These are phyloP conservation scores for Mimosa pudica DNA, from an alignment of 306 rosid genomes.

Conservation along the genomic window DNA sequence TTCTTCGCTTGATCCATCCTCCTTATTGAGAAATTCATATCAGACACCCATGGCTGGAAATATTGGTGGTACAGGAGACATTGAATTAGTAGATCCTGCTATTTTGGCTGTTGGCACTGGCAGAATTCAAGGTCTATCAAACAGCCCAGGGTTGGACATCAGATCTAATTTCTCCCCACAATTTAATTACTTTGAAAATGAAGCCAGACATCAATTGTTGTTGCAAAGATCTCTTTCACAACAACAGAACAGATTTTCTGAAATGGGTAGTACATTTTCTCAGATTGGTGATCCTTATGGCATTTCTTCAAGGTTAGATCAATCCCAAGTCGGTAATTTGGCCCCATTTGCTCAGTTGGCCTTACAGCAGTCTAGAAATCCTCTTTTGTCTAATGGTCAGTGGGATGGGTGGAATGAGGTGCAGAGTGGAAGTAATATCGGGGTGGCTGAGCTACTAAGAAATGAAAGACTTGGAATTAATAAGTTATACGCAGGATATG, in stretches of 20 bases:
- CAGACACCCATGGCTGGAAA: conserved; percentile 65
- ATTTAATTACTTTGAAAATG: conserved; percentile 70
- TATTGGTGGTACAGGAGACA: conserved; percentile 61
- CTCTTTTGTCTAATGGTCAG: conserved; percentile 76
- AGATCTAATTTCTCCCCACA: conserved; percentile 73
- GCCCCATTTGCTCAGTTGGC: conserved; percentile 77
- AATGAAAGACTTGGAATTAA: conserved; percentile 88
- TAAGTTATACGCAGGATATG: conserved; percentile 81
- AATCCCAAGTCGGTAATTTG: conserved; percentile 65
- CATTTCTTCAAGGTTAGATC: conserved; percentile 83
- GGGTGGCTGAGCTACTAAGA: conserved; percentile 81
- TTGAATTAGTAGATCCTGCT: conserved; percentile 98
- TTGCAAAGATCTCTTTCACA: conserved; percentile 83
- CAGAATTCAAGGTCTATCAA: conserved; percentile 74
- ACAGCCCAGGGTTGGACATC: conserved; percentile 67
- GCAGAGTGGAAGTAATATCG: conserved; percentile 67
- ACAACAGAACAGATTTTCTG: conserved; percentile 82
- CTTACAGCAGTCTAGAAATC: conserved; percentile 74
- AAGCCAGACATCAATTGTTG: conserved; percentile 79
- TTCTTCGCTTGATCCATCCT: conserved; percentile 59
- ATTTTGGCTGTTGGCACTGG: conserved; percentile 97
- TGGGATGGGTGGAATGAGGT: conserved; percentile 95
- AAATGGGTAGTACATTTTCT: conserved; percentile 65
- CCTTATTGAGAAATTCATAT: conserved; percentile 71
- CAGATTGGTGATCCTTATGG: conserved; percentile 85